These are phyloP conservation scores for Yamadazyma ubonensis DNA, from an alignment of 805 yeast species.

Conservation along the genomic window DNA sequence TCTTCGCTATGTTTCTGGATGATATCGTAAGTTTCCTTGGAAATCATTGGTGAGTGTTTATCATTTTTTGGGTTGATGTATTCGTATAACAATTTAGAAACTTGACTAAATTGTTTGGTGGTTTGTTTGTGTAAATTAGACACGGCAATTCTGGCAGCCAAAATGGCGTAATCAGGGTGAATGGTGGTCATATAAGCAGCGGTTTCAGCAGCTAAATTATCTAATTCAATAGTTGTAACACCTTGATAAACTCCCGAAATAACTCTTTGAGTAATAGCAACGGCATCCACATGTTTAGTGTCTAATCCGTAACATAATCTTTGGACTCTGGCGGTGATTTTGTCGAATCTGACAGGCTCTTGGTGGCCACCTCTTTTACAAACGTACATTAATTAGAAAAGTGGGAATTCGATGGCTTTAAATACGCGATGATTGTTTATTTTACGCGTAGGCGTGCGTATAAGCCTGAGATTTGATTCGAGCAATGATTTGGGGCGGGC, in stretches of 20 bases:
- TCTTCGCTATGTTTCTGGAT: constrained; percentile 40
- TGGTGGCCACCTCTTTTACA: constrained; percentile 90
- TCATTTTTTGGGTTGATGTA: constrained; percentile 82
- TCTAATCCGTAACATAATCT: constrained; percentile 94
- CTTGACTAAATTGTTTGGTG: constrained; percentile 78
- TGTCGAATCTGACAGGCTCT: constrained; percentile 93
- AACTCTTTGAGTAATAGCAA: constrained; percentile 92
- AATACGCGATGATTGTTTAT: constrained; percentile 9
- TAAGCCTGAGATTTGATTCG: no score
- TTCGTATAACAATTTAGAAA: constrained; percentile 66
- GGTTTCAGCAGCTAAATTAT: constrained; percentile 82
- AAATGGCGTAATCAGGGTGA: constrained; percentile 95
- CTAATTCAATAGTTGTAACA: constrained; percentile 83
- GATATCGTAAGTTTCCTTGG: constrained; percentile 40
- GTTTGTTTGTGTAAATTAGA: constrained; percentile 95
- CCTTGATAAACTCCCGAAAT: constrained; percentile 97
- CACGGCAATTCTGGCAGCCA: constrained; percentile 95
- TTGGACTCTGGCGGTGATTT: constrained; percentile 89
- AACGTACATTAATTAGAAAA: constrained; percentile 59
- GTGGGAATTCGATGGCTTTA: constrained; percentile 4
- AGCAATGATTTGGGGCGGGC: no score
- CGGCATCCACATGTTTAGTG: constrained; percentile 89
- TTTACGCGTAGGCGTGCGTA: no score
- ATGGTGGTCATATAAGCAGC: constrained; percentile 97
- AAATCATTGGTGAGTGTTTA: constrained; percentile 48